Evolutionary conservation across 2,329 filamentous ascomycete species (phyloP).

Genomic region (Parasarocladium wereldwijsianum): DNA sequence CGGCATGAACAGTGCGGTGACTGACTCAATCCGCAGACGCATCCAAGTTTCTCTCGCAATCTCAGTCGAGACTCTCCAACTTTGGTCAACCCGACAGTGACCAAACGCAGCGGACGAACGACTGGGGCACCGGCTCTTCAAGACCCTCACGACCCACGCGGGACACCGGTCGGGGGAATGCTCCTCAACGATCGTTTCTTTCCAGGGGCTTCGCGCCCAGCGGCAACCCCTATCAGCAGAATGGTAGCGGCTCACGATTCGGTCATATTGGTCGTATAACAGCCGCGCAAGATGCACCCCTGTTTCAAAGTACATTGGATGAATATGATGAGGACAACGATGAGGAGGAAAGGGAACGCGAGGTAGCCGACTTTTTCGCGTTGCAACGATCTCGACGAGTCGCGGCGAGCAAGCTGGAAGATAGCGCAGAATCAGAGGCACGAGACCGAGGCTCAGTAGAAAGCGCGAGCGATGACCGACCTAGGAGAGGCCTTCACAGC

Average conservation of each 20-base stretch:
- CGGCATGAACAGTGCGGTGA: neutral
- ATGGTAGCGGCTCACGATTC: conserved; percentile 54
- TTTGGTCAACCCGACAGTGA: conserved; percentile 46
- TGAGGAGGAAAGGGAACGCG: conserved; percentile 75
- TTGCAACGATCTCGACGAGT: conserved; percentile 80
- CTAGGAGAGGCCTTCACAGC: conserved; percentile 41
- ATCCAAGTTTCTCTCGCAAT: conserved; percentile 90
- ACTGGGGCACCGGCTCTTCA: conserved; percentile 17
- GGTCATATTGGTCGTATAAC: conserved; percentile 56
- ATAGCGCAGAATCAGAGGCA: conserved; percentile 66
- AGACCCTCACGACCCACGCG: conserved; percentile 17
- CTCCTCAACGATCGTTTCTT: conserved; percentile 26
- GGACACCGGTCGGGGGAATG: conserved; percentile 15
- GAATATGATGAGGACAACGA: conserved; percentile 90
- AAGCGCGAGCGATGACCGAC: conserved; percentile 29
- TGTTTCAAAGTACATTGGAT: conserved; percentile 88
- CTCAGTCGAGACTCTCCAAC: conserved; percentile 73
- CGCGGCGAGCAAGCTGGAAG: conserved; percentile 72
- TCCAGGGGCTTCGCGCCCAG: conserved; percentile 24
- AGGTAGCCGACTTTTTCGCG: conserved; percentile 88
- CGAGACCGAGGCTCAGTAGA: conserved; percentile 24
- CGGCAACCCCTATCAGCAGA: conserved; percentile 74
- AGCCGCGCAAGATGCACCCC: conserved; percentile 61
- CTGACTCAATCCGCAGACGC: conserved; percentile 49
- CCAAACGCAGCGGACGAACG: conserved; percentile 10